Percentiles rank a stretch among this genome's conserved stretches.
Evolutionary conservation across 441 rosid species (phyloP).

Genomic region (Adansonia madagascariensis): DNA sequence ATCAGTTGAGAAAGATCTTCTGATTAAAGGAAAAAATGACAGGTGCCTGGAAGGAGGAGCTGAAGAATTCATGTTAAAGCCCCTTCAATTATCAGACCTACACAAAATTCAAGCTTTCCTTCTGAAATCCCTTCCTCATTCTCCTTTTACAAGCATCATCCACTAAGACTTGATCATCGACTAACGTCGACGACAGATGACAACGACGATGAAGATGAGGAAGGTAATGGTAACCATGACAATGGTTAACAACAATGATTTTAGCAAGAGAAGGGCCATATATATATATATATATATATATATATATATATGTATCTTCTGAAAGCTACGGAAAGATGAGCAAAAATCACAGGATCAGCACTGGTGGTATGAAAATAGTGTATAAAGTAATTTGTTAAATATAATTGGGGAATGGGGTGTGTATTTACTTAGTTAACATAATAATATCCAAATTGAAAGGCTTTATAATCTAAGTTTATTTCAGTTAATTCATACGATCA

Average conservation of each 20-base stretch:
- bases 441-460: background rate
- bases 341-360: constrained; percentile 43
- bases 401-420: background rate
- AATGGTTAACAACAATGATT: constrained; percentile 21
- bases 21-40: background rate
- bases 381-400: background rate
- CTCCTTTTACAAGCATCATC: constrained; percentile 9
- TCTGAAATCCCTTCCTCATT: constrained; percentile 33
- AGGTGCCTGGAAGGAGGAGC: constrained; percentile 56
- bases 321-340: constrained; percentile 38
- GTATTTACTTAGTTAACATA: background rate
- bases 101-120: constrained; percentile 42
- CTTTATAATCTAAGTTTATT: background rate
- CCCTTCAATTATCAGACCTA: constrained; percentile 41
- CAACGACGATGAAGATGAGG: background rate
- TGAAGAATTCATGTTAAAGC: constrained; percentile 48
- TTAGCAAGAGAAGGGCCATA: constrained; percentile 45
- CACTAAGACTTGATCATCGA: background rate
- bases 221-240: background rate
- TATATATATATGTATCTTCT: constrained; percentile 32
- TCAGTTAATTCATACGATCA: no score
- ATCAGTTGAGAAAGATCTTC: background rate
- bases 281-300: constrained; percentile 6
- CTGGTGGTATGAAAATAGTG: constrained; percentile 26
- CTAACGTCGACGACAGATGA: no score